Evolutionary conservation across 768 basidiomycete genomes (phyloP).

Genomic region (Russula griseocarnosa): DNA sequence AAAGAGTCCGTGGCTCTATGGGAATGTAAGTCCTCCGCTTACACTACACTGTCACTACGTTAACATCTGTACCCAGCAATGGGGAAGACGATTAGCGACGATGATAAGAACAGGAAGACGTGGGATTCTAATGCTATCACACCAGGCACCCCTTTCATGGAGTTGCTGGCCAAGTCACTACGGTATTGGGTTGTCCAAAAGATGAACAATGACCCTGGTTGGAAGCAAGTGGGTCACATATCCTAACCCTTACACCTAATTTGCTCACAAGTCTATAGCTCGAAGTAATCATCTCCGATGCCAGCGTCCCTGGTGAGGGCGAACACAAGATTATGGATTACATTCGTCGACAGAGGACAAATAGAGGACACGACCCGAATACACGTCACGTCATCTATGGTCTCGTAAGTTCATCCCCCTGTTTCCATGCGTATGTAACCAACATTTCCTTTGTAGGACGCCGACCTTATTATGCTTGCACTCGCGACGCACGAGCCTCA

Average conservation of each 20-base stretch:
- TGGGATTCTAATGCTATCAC: constrained; percentile 99
- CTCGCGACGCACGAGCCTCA: constrained; percentile 98
- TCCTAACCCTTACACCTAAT: not conserved
- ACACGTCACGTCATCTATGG: constrained; percentile 97
- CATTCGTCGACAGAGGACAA: constrained; percentile 83
- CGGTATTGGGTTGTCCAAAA: constrained; percentile 97
- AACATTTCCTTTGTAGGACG: constrained; percentile 59
- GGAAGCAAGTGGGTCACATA: constrained; percentile 66
- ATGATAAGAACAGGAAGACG: constrained; percentile 75
- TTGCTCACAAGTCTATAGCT: constrained; percentile 46
- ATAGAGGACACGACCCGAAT: constrained; percentile 90
- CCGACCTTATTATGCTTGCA: constrained; percentile 98
- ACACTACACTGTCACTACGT: not conserved
- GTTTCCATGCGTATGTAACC: not conserved
- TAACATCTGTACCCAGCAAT: constrained; percentile 53
- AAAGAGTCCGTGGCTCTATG: constrained; percentile 79
- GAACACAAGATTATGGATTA: constrained; percentile 99
- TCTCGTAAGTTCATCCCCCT: constrained; percentile 52
- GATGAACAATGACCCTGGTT: constrained; percentile 91
- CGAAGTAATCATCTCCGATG: constrained; percentile 95
- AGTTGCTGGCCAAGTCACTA: constrained; percentile 77
- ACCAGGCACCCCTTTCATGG: constrained; percentile 98
- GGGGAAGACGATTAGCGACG: constrained; percentile 82
- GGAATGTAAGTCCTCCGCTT: constrained; percentile 55
- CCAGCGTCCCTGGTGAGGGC: constrained; percentile 95